These are phyloP conservation scores for Avena eriantha DNA, from an alignment of 176 grass and related monocot genomes.

Conservation along the genomic window DNA sequence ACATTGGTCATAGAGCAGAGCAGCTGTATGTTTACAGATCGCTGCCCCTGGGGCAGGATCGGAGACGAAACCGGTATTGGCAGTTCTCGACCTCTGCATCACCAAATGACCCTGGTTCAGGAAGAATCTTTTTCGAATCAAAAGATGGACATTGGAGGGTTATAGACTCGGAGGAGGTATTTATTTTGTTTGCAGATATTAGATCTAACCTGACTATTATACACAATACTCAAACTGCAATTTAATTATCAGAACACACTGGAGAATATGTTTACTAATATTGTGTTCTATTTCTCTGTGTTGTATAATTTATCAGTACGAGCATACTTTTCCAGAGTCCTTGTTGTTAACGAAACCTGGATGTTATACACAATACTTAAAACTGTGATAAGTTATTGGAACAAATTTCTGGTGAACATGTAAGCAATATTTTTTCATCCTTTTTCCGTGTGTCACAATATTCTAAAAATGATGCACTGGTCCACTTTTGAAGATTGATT, in stretches of 20 bases:
- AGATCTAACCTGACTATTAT: constrained; percentile 22
- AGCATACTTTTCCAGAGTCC: not conserved
- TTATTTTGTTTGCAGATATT: constrained; percentile 10
- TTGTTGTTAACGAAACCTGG: not conserved
- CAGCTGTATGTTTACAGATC: constrained; percentile 92
- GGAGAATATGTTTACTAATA: constrained; percentile 30
- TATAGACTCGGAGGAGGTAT: constrained; percentile 91
- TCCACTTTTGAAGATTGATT: constrained; percentile 10
- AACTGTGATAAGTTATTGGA: not conserved
- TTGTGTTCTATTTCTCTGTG: not conserved
- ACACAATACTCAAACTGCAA: not conserved
- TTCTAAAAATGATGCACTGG: constrained; percentile 8
- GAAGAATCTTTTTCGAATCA: constrained; percentile 94
- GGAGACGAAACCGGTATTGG: constrained; percentile 95
- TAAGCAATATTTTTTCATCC: constrained; percentile 1
- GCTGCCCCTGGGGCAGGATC: constrained; percentile 88
- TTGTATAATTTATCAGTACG: not conserved
- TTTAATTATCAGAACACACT: constrained; percentile 18
- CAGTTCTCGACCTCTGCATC: constrained; percentile 84
- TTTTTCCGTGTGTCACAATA: not conserved
- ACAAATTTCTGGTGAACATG: constrained; percentile 25
- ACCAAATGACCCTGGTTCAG: constrained; percentile 95
- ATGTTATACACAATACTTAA: not conserved
- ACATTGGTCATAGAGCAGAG: constrained; percentile 89
- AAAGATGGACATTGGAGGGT: constrained; percentile 88